Evolutionary conservation across 768 basidiomycete genomes (phyloP).

Genomic region (Termitomyces sp.): DNA sequence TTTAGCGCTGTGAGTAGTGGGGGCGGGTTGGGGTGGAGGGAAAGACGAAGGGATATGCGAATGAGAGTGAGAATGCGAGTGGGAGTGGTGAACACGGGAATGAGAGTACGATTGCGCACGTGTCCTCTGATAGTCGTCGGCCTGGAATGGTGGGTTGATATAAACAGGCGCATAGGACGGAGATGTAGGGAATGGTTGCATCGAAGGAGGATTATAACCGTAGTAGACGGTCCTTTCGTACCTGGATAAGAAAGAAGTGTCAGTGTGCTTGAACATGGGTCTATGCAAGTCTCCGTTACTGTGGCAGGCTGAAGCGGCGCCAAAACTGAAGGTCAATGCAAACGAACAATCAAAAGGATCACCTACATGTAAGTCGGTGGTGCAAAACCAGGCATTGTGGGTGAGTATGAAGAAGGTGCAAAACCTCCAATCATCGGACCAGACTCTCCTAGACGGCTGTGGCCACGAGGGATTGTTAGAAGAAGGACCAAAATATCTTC

Average conservation of each 20-base stretch:
- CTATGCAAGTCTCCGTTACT: constrained; percentile 9
- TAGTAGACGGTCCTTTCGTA: constrained; percentile 14
- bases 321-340: background rate
- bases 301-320: constrained; percentile 5
- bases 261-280: background rate
- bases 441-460: constrained; percentile 5
- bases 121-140: background rate
- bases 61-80: constrained; percentile 11
- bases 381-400: constrained; percentile 1
- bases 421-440: constrained; percentile 6
- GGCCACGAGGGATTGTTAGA: background rate
- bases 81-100: constrained; percentile 9
- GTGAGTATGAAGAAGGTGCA: constrained; percentile 9
- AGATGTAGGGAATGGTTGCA: constrained; percentile 2
- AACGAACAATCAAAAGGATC: no score
- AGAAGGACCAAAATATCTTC: background rate
- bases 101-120: constrained; percentile 12
- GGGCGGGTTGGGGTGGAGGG: background rate
- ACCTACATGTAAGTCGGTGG: constrained; percentile 16
- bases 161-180: constrained; percentile 11
- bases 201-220: constrained; percentile 8
- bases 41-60: constrained; percentile 17
- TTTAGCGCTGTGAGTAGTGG: background rate
- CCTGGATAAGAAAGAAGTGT: constrained; percentile 1
- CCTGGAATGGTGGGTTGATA: background rate